Conservation (phyloP, 768 basidiomycete genomes). For the Calocybe indica region DNA sequence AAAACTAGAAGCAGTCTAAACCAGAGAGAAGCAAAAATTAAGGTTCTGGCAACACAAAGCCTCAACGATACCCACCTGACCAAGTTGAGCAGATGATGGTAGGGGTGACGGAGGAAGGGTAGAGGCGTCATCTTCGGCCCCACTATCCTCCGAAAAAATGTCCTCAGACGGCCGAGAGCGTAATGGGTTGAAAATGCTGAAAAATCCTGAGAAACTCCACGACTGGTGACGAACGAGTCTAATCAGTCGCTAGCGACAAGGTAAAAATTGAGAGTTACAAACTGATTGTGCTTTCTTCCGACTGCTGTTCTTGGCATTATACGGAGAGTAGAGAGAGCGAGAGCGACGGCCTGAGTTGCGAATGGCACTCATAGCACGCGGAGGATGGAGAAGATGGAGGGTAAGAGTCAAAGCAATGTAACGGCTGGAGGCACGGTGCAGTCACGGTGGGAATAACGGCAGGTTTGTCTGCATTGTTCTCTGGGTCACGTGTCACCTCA, state of each 20-base stretch:
- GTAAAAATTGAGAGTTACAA: conserved; percentile 6
- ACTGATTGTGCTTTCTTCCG: conserved; percentile 32
- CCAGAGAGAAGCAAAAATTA: too few species aligned
- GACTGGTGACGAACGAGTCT: conserved; percentile 19
- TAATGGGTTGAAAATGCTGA: conserved; percentile 48
- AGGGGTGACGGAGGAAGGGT: conserved; percentile 9
- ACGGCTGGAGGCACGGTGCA: conserved; percentile 6
- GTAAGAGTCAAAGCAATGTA: conserved; percentile 2
- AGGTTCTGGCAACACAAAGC: too few species aligned
- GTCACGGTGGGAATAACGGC: conserved; percentile 13
- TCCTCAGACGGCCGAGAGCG: conserved; percentile 22
- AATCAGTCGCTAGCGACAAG: background rate
- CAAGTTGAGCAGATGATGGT: background rate
- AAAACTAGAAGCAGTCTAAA: too few species aligned
- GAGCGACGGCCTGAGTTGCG: conserved; percentile 37
- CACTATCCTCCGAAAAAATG: conserved; percentile 11
- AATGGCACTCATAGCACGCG: conserved; percentile 49
- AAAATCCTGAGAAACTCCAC: conserved; percentile 48
- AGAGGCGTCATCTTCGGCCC: conserved; percentile 13
- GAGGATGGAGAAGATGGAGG: conserved; percentile 6
- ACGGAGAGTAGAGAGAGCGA: background rate
- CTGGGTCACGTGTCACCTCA: conserved; percentile 22
- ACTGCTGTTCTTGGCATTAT: too few species aligned
- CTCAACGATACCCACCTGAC: too few species aligned
- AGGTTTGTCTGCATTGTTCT: conserved; percentile 15